Percentiles rank a stretch among this genome's conserved stretches.
These are phyloP conservation scores for Houttuynia cordata DNA, from an alignment of 164 flowering plant genomes.

Conservation along the genomic window DNA sequence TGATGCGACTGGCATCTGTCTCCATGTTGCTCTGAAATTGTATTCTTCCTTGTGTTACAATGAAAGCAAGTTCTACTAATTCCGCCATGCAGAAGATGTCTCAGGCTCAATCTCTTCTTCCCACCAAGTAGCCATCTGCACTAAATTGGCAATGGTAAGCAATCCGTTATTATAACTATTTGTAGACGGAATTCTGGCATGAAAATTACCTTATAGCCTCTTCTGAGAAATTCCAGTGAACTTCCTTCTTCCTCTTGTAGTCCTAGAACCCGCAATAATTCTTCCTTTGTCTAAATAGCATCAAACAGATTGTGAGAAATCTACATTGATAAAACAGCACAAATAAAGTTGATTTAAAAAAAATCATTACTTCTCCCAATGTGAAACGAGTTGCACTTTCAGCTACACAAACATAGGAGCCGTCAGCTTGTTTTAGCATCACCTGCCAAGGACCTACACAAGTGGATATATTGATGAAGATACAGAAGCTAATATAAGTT, in stretches of 20 bases:
- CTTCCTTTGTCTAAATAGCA: conserved; percentile 80
- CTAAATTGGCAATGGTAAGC: conserved; percentile 2
- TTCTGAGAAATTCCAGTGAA: conserved; percentile 76
- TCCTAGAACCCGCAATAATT: conserved; percentile 83
- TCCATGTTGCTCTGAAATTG: not conserved
- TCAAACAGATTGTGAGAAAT: not conserved
- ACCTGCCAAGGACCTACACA: conserved; percentile 98
- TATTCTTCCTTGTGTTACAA: not conserved
- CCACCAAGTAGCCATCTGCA: conserved; percentile 84
- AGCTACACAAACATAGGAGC: conserved; percentile 83
- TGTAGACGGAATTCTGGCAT: not conserved
- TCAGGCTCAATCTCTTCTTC: conserved; percentile 78
- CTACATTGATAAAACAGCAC: conserved; percentile 2
- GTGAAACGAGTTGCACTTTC: conserved; percentile 90
- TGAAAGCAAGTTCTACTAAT: conserved; percentile 17
- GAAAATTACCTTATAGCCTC: conserved; percentile 82
- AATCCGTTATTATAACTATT: too few relatives aligned
- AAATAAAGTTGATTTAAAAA: not conserved
- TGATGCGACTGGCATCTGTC: too few relatives aligned
- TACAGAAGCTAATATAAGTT: not conserved
- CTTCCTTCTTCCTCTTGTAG: conserved; percentile 95
- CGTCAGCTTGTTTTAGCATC: conserved; percentile 92
- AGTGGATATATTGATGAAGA: not conserved
- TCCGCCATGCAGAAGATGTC: conserved; percentile 82
- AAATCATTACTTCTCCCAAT: conserved; percentile 58